Percentiles rank a stretch among this genome's conserved stretches.
Conservation (phyloP, 2,329 filamentous ascomycete species). For the Chlorencoelia australis region DNA sequence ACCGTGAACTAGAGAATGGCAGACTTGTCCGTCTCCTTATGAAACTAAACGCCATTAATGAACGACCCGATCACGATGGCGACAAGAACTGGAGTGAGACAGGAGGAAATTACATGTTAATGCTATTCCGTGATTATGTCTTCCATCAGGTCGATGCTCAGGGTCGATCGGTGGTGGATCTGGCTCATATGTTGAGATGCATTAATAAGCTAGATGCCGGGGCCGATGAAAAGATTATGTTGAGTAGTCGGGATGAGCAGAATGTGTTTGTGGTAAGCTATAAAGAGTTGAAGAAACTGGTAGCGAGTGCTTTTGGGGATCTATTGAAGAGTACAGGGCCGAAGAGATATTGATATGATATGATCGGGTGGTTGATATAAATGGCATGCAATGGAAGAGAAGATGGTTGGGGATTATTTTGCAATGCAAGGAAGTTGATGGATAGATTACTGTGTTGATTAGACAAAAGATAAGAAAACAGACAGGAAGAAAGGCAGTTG, state of each 20-base stretch:
- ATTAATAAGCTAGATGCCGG: constrained; percentile 91
- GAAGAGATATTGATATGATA: background rate
- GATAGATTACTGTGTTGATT: background rate
- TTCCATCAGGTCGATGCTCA: constrained; percentile 90
- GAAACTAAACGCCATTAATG: constrained; percentile 82
- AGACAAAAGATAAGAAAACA: background rate
- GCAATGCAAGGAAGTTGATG: too few relatives aligned
- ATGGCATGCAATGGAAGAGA: background rate
- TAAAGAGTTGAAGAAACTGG: constrained; percentile 69
- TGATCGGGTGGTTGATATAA: constrained; percentile 1
- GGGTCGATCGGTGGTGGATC: constrained; percentile 72
- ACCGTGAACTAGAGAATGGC: constrained; percentile 80
- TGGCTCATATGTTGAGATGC: constrained; percentile 78
- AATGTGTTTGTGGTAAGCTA: constrained; percentile 83
- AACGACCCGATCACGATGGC: constrained; percentile 75
- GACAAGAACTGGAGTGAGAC: constrained; percentile 81
- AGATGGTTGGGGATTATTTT: too few relatives aligned
- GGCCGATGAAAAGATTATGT: constrained; percentile 71
- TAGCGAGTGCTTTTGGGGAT: constrained; percentile 47
- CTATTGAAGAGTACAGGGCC: constrained; percentile 28
- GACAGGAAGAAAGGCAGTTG: background rate
- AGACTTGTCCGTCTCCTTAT: constrained; percentile 68
- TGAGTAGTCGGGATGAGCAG: constrained; percentile 85
- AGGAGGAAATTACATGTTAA: constrained; percentile 83
- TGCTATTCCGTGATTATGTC: constrained; percentile 92